Evolutionary conservation across 257 asterid genomes (phyloP).

Genomic region (Schizonepeta tenuifolia): DNA sequence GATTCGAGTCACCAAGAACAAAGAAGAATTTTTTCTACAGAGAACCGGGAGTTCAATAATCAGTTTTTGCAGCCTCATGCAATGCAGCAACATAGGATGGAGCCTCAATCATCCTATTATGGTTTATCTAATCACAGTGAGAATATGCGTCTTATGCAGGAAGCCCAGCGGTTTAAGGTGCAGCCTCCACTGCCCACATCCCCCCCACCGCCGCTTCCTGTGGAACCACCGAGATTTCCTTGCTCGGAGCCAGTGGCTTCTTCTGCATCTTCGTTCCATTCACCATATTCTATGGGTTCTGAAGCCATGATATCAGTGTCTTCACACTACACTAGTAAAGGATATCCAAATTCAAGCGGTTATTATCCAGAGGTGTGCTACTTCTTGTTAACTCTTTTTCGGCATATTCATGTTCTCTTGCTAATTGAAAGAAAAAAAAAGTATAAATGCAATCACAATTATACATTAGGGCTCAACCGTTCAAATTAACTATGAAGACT

Average conservation of each 20-base stretch:
- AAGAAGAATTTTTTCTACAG: slow-evolving; percentile 34
- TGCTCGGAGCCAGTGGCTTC: slow-evolving; percentile 43
- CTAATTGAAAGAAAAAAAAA: background rate
- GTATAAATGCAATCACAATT: background rate
- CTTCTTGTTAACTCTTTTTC: slow-evolving; percentile 5
- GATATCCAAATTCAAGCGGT: slow-evolving; percentile 45
- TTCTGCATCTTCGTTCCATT: slow-evolving; percentile 45
- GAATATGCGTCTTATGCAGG: slow-evolving; percentile 19
- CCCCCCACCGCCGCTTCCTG: slow-evolving; percentile 76
- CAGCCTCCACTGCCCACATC: slow-evolving; percentile 81
- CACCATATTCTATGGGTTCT: slow-evolving; percentile 52
- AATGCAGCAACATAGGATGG: slow-evolving; percentile 38
- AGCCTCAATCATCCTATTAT: slow-evolving; percentile 39
- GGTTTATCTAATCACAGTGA: slow-evolving; percentile 33
- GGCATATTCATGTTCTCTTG: slow-evolving; percentile 12
- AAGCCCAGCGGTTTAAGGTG: slow-evolving; percentile 33
- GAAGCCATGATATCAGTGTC: slow-evolving; percentile 42
- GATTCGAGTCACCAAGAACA: slow-evolving; percentile 38
- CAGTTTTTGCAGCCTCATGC: slow-evolving; percentile 38
- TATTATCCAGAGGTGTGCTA: slow-evolving; percentile 53
- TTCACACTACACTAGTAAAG: slow-evolving; percentile 40
- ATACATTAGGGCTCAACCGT: slow-evolving; percentile 1
- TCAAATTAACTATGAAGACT: background rate
- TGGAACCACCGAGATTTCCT: slow-evolving; percentile 49
- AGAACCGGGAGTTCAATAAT: slow-evolving; percentile 28